Conservation (phyloP, 768 basidiomycete species). For the Termitomyces sp. region DNA sequence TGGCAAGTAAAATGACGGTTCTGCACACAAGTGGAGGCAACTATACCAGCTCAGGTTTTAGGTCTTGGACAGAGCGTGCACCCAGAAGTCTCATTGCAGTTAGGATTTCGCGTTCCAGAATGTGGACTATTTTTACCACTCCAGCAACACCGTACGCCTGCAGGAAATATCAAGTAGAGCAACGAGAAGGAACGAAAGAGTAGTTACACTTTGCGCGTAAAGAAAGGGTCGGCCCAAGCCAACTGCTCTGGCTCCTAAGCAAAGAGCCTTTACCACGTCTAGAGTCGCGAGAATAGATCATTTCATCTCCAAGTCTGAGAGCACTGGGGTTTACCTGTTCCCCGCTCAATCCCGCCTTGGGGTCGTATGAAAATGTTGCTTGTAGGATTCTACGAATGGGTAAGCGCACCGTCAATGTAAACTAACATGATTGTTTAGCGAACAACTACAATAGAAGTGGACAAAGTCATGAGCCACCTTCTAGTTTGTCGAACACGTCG, state of each 20-base stretch:
- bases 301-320: neutral
- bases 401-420: conserved; percentile 72
- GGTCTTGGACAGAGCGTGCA: conserved; percentile 56
- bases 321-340: conserved; percentile 52
- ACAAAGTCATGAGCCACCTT: conserved; percentile 41
- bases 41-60: conserved; percentile 71
- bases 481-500: conserved; percentile 67
- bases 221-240: conserved; percentile 86
- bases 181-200: neutral
- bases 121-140: conserved; percentile 59
- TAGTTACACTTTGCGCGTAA: conserved; percentile 76
- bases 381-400: neutral
- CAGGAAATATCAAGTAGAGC: neutral
- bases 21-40: conserved; percentile 13
- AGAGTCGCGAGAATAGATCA: neutral
- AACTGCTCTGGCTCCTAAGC: conserved; percentile 83
- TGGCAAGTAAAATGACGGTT: neutral
- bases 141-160: conserved; percentile 78
- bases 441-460: neutral
- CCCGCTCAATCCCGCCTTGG: conserved; percentile 62
- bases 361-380: neutral
- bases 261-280: conserved; percentile 89
- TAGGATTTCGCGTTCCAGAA: conserved; percentile 75
- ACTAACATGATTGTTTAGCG: conserved; percentile 39
- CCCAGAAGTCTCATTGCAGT: conserved; percentile 77